Evolutionary conservation across 176 grass and related monocot species (phyloP), one percentile per base, ranked within the genome.

Genomic region (Eremochloa ophiuroides): DNA sequence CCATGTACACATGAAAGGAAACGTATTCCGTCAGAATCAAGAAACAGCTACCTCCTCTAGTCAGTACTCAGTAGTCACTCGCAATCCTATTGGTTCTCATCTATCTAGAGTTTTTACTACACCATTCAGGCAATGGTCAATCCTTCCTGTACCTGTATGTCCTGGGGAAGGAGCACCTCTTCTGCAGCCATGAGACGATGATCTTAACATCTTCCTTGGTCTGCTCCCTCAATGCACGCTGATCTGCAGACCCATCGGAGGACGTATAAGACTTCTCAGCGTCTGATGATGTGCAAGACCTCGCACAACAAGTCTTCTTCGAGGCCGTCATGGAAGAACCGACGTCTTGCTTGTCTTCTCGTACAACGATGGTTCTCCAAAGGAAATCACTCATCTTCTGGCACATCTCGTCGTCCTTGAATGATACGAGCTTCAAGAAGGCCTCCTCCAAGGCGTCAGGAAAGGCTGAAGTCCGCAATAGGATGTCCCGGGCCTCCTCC

Each of bases 161-260:
- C 27, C 35, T 42, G 56, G 82, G 77, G 82, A 63, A 77, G 65
- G 22, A 65, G 4, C 82, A 13, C 64, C 6, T 85, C 64, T 58
- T 89, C 64, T 89, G 82, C 77, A 89, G 71, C 87, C 87, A 85
- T 20, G 87, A 81, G 63, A 81, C 77, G 23, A 84, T 81, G 13
- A 8, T 5, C 77, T 43, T 26, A 44, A 85, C 77, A 75, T 89
- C 82, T 15, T 87, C 10, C 83, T 48, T 51, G 29, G 12, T 22
- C 40, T 71, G 39, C 15, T 38, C 25, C 37, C 40, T 58, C 69
- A 74, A 11, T 16, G 5, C 74, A 42, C 16, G 23, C 18, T 59
- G 3, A 42, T 41, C 50, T 2, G 16, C 42, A 62, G 39, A 28
- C 22, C 23, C 50, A 8, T 78, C 66, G 2, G 65, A 68, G 20